phyloP scores from a whole-genome alignment of 805 yeast genomes.

The Citeromyces matritensis region DNA sequence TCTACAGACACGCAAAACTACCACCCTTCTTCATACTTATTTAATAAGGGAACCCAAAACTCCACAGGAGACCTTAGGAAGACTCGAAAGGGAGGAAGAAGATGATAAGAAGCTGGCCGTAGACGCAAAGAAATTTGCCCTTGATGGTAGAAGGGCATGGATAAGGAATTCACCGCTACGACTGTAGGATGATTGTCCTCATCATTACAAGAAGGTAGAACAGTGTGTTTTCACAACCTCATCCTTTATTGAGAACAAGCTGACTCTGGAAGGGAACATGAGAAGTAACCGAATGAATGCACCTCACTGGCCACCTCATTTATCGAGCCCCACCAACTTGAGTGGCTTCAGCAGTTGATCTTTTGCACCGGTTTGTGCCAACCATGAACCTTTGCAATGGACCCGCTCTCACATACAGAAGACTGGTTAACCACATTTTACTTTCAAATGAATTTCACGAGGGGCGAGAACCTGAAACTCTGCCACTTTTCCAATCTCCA shows the following conservation, averaged over 20 bases:
- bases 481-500: background rate
- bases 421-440: too few relatives aligned
- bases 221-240: too few relatives aligned
- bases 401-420: too few relatives aligned
- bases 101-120: constrained; percentile 25
- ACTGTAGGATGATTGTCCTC: too few relatives aligned
- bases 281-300: too few relatives aligned
- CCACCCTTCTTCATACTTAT: constrained; percentile 23
- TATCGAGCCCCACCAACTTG: background rate
- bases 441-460: too few relatives aligned
- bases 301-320: background rate
- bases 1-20: constrained; percentile 66
- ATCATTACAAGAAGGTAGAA: too few relatives aligned
- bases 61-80: constrained; percentile 51
- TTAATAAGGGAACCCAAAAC: constrained; percentile 22
- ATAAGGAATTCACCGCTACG: constrained; percentile 7
- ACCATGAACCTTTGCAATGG: too few relatives aligned
- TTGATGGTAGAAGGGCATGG: constrained; percentile 13
- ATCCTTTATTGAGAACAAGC: too few relatives aligned
- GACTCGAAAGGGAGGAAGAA: constrained; percentile 55
- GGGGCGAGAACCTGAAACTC: too few relatives aligned
- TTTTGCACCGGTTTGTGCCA: too few relatives aligned
- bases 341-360: background rate
- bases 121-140: constrained; percentile 16
- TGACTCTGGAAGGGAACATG: too few relatives aligned